Evolutionary conservation across 2,329 filamentous ascomycete genomes (phyloP).

Genomic region (Ceratocystis cacaofunesta): DNA sequence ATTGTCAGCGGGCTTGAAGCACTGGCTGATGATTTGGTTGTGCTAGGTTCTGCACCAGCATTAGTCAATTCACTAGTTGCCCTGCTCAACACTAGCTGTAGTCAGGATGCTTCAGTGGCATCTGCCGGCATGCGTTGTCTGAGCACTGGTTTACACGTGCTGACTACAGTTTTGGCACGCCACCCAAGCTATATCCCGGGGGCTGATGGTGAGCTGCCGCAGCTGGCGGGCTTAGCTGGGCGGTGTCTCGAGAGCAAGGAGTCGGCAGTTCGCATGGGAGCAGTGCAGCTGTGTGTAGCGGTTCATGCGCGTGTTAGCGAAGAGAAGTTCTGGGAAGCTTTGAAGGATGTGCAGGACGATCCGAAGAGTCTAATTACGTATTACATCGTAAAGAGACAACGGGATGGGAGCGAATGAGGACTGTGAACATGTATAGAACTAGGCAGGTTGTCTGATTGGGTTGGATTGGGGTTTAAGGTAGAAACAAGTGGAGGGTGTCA

Average conservation of each 20-base stretch:
- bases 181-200: constrained; percentile 32
- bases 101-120: constrained; percentile 26
- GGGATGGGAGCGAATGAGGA: constrained; percentile 28
- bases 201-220: constrained; percentile 34
- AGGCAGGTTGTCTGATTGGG: neutral
- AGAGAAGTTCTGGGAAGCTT: constrained; percentile 49
- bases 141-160: constrained; percentile 49
- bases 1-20: constrained; percentile 61
- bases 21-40: constrained; percentile 56
- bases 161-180: constrained; percentile 43
- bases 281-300: constrained; percentile 64
- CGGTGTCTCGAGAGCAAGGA: constrained; percentile 45
- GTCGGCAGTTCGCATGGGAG: constrained; percentile 54
- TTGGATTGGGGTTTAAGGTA: neutral
- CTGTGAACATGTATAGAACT: neutral
- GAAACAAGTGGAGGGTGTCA: neutral
- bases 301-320: constrained; percentile 50
- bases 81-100: constrained; percentile 27
- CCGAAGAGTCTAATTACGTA: constrained; percentile 66
- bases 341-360: constrained; percentile 52
- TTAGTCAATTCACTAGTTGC: constrained; percentile 40
- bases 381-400: constrained; percentile 59
- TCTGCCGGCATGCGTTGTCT: constrained; percentile 36
- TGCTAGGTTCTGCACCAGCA: constrained; percentile 47
- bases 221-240: constrained; percentile 36